These are phyloP conservation scores for Neofusicoccum laricinum DNA, from an alignment of 2,329 filamentous ascomycete genomes.

Conservation along the genomic window DNA sequence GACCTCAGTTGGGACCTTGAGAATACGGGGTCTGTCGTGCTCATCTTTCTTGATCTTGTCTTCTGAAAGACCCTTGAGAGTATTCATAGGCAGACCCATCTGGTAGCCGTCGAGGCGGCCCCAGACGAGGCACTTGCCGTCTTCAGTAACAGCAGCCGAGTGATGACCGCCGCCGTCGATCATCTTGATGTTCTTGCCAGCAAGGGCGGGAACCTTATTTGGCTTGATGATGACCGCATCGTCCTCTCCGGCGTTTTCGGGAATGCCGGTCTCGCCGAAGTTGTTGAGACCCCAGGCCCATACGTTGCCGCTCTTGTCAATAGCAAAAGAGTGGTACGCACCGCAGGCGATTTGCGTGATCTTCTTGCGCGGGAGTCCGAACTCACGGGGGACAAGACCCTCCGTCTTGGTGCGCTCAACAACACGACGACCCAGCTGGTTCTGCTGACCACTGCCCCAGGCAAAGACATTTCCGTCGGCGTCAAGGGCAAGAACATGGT, in stretches of 20 bases:
- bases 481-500: constrained; percentile 69
- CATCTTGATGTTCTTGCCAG: constrained; percentile 60
- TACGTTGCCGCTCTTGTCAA: constrained; percentile 65
- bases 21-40: constrained; percentile 64
- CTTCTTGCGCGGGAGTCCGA: constrained; percentile 53
- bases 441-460: constrained; percentile 72
- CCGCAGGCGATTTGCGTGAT: constrained; percentile 66
- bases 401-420: constrained; percentile 58
- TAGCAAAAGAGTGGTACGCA: constrained; percentile 77
- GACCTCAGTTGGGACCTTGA: constrained; percentile 63
- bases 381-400: constrained; percentile 55
- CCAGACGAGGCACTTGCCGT: constrained; percentile 58
- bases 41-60: constrained; percentile 64
- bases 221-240: constrained; percentile 67
- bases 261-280: constrained; percentile 74
- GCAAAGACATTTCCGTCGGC: constrained; percentile 62
- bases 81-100: constrained; percentile 40
- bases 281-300: constrained; percentile 87
- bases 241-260: constrained; percentile 61
- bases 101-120: constrained; percentile 60
- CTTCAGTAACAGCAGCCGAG: constrained; percentile 57
- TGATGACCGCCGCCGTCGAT: constrained; percentile 76
- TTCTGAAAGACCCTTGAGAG: constrained; percentile 51
- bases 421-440: constrained; percentile 64
- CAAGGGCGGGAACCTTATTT: constrained; percentile 63